Base-by-base conservation (phyloP, 1,284 basidiomycete genomes). In the Ceratobasidium sp. region DNA sequence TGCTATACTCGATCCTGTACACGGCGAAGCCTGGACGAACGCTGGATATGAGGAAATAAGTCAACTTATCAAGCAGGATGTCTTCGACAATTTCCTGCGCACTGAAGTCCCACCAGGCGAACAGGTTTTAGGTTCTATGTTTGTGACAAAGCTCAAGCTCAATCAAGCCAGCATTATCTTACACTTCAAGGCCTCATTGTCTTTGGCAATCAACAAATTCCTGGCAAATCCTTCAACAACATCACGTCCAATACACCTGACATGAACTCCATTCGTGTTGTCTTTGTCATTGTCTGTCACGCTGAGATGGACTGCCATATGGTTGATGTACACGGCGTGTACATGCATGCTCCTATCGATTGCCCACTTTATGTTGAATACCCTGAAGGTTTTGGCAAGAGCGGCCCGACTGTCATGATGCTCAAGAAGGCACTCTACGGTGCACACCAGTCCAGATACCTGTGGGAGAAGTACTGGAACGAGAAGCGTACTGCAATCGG, bases 251-350 rank as follows among this genome's bases (percentile, higher is more conserved):
- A 38, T 26, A 62, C 59, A 1, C 59, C 59, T 8, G 30, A n/a
- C 18, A 7, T 62, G 9, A 43, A 62, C 16, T 21, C 26, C 14
- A 21, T 62, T 14, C 16, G 59, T 0, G 16, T 43, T 47, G 9
- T 32, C 11, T 26, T 62, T 4, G 28, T 14, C 21, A 30, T 62
- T 6, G 59, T 43, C 13, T 32, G 16, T 32, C 43, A 47, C n/a
- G n/a, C 9, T 1, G 43, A 62, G 16, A 23, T 47, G 13, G 59
- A 62, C 28, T 44, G 41, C 26, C 63, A 55, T 21, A 67, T 55
- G 47, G n/a, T 67, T 11, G 63, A 67, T 32, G 50, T 67, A 54
- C 50, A 47, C 28, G 63, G 63, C 23, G 63, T 49, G 26, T 67
- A 67, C 16, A 67, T 49, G 18, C 63, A 67, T 21, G 63, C 63